phyloP scores from a whole-genome alignment of 2,329 filamentous ascomycete genomes.

The Penicillium sumatraense region DNA sequence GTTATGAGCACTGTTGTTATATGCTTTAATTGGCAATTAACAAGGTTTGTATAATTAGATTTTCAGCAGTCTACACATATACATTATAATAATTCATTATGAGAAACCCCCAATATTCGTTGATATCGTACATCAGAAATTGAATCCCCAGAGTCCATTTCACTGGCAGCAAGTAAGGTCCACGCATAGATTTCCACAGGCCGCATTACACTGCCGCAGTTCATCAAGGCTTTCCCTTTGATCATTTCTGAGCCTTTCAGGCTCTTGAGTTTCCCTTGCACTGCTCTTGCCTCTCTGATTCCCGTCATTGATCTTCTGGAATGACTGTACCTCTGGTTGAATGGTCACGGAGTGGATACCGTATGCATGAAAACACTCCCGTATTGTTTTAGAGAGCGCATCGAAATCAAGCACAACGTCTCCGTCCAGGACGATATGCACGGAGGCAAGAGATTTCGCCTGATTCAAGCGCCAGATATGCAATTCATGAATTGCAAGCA shows the following conservation, averaged over 20 bases:
- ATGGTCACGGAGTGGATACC: not conserved
- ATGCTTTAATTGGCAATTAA: no score
- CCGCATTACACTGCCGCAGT: not conserved
- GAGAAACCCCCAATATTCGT: no score
- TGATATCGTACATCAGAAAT: no score
- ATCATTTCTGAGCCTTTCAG: not conserved
- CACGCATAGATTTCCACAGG: not conserved
- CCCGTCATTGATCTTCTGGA: not conserved
- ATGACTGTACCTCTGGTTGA: not conserved
- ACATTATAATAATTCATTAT: no score
- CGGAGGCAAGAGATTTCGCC: not conserved
- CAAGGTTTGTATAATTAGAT: no score
- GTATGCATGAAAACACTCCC: not conserved
- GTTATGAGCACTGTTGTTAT: no score
- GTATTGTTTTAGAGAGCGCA: not conserved
- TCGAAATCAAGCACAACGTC: not conserved
- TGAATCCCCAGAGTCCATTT: not conserved
- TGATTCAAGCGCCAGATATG: not conserved
- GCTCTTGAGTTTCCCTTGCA: not conserved
- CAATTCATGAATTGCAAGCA: not conserved
- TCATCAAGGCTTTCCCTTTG: not conserved
- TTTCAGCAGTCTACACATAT: no score
- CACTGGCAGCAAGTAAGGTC: not conserved
- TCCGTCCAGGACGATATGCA: not conserved
- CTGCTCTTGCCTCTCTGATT: not conserved